phyloP scores from a whole-genome alignment of 495 filamentous ascomycete genomes.

The Halenospora varia region DNA sequence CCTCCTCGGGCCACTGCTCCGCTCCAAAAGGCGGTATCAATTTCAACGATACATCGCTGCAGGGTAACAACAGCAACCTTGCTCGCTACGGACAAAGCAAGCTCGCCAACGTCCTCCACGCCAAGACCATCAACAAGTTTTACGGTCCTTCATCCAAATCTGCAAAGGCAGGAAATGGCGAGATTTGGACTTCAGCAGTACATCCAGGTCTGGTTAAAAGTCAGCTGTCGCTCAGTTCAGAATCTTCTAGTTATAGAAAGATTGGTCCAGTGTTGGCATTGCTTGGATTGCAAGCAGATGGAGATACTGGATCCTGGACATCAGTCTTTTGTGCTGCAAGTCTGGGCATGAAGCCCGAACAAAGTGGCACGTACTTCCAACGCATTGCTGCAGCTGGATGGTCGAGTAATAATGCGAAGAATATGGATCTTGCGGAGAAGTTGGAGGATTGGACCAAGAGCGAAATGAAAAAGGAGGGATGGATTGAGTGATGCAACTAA shows the following conservation, averaged over 20 bases:
- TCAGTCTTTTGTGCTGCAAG: slow-evolving; percentile 40
- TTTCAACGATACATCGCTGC: slow-evolving; percentile 41
- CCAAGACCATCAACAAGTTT: slow-evolving; percentile 42
- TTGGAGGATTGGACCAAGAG: slow-evolving; percentile 23
- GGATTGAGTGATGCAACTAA: neutral
- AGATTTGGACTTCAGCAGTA: slow-evolving; percentile 34
- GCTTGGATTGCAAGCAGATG: no score
- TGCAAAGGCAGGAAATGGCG: slow-evolving; percentile 27
- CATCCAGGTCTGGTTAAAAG: slow-evolving; percentile 42
- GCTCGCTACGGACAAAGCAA: slow-evolving; percentile 62
- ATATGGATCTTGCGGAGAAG: slow-evolving; percentile 30
- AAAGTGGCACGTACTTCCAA: slow-evolving; percentile 34
- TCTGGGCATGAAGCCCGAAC: slow-evolving; percentile 32
- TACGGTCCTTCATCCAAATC: slow-evolving; percentile 34
- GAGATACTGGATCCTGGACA: slow-evolving; percentile 37
- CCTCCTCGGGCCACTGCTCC: slow-evolving; percentile 34
- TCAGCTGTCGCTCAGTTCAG: slow-evolving; percentile 23
- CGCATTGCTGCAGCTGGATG: slow-evolving; percentile 29
- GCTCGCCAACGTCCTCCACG: slow-evolving; percentile 63
- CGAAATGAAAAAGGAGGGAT: slow-evolving; percentile 29
- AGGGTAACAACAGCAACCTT: slow-evolving; percentile 31
- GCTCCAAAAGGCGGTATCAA: slow-evolving; percentile 34
- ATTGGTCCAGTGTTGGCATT: no score
- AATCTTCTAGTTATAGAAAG: no score
- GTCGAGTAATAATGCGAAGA: slow-evolving; percentile 25